Evolutionary conservation across 306 rosid species (phyloP), one percentile per base, ranked within the genome.

Genomic region (Glycine soja): DNA sequence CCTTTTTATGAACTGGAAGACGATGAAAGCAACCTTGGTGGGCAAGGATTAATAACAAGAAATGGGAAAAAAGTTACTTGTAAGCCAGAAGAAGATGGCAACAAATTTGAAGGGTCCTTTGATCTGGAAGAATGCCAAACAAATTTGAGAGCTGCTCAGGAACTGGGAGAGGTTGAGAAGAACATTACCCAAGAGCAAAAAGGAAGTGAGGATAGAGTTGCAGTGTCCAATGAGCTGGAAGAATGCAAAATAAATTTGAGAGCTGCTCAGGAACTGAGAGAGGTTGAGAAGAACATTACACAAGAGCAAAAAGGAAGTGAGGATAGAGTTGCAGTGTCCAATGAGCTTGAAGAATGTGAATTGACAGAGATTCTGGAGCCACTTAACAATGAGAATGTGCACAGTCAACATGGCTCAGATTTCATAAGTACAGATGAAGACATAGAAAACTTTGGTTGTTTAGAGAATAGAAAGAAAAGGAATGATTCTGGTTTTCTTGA

Each of bases 301-400:
- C 79, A 64, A 72, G 85, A 70, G 74, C 87, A 11, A 78, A 86
- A 48, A 63, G 88, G 80, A 85, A 78, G 83, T 40, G 84, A 53
- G 50, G 79, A 72, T 76, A 80, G 62, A 74, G 87, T 80, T 75
- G 76, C 82, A 53, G 72, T 75, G 75, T 56, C 59, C 62, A 2
- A 40, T 70, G 81, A 67, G 53, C 74, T 63, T 58, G 88, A 87
- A 61, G 83, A 80, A 69, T 78, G 81, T 80, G 88, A 81, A 62
- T 79, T 36, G 66, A 81, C 57, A 58, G 91, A 84, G 51, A 15
- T 61, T 78, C 81, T 48, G 76, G 87, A 81, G 57, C 85, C 83
- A 45, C 48, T 66, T 14, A 84, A 82, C 64, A 83, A 61, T 46
- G 79, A 71, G 53, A 75, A 59, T 48, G 73, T 10, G 10, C 69